These are phyloP conservation scores for Coemansia sp. DNA, from an alignment of 192 early-diverging fungal genomes.

Conservation along the genomic window DNA sequence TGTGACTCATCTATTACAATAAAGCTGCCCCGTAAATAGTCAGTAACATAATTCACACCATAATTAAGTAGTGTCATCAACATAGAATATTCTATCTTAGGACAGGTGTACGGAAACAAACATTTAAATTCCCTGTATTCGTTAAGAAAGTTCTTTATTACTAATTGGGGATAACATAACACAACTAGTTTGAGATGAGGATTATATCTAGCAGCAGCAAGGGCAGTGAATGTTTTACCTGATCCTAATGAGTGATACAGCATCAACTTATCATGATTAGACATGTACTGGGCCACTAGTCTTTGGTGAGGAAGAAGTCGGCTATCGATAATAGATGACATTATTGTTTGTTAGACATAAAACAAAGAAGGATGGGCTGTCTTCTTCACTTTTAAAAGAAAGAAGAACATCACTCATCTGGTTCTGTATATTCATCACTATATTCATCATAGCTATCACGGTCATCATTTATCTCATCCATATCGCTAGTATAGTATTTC, in stretches of 20 bases:
- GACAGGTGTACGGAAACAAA: conserved; percentile 14
- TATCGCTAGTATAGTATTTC: too few relatives aligned
- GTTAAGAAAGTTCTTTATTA: conserved; percentile 6
- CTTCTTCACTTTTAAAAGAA: neutral
- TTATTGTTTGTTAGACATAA: neutral
- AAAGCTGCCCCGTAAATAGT: conserved; percentile 6
- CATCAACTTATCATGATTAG: conserved; percentile 7
- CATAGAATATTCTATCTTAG: conserved; percentile 3
- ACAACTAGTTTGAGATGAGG: conserved; percentile 6
- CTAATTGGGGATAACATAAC: conserved; percentile 3
- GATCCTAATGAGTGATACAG: conserved; percentile 14
- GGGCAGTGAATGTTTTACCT: conserved; percentile 21
- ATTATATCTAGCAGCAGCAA: conserved; percentile 16
- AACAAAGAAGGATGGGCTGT: neutral
- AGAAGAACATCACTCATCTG: too few relatives aligned
- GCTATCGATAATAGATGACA: neutral
- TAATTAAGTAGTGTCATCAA: conserved; percentile 4
- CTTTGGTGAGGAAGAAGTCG: conserved; percentile 5
- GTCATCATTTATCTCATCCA: too few relatives aligned
- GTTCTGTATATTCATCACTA: too few relatives aligned
- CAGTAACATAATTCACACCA: conserved; percentile 3
- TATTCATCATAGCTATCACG: too few relatives aligned
- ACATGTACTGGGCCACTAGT: conserved; percentile 13
- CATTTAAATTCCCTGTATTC: conserved; percentile 13
- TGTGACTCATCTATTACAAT: conserved; percentile 20